Base-by-base conservation (phyloP, 2,329 filamentous ascomycete species). In the Diaporthe citriasiana region DNA sequence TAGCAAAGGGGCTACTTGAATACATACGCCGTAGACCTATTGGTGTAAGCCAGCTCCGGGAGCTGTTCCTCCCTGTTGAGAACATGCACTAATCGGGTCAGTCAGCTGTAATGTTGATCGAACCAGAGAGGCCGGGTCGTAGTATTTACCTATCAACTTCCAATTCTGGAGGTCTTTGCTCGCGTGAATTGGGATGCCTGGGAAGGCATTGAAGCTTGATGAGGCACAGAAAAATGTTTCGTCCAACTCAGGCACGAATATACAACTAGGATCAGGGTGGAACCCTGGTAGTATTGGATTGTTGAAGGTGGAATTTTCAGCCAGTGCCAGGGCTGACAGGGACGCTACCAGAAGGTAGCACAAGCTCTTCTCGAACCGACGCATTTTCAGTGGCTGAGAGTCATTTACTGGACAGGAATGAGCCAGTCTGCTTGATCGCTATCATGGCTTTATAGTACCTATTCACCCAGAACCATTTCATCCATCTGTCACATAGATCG, bases 201-300 rank as follows among this genome's bases (percentile, higher is more conserved):
- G 84, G 69, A 87, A 87, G 6, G 81, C 81, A 71, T 83, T 84
- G 79, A 86, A 87, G 63, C 82, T 84, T 2, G 84, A 85, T 0
- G 82, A 83, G 7, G 83, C 83, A 73, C 84, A 86, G 78, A 84
- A 86, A 76, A 85, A 86, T 12, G 82, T 84, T 15, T 82, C 77
- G 65, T 85, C 79, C 60, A 77, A 76, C 40, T 83, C 82, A 1
- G 79, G 76, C 1, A 84, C 81, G 60, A 82, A 83, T 42, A 84
- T 83, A 73, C 84, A 85, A 70, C 82, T 84, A 8, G 85, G 84
- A 75, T 86, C 84, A 1, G 84, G 83, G 74, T 85, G 82, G 74
- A 84, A 85, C 55, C 85, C 84, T 25, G 84, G 84, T 15, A 86
- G 75, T 38, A 86, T 84, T 4, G 85, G 84, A 77, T 86, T 86